Base-by-base conservation (phyloP, 805 yeast genomes). In the Metschnikowia koreensis region DNA sequence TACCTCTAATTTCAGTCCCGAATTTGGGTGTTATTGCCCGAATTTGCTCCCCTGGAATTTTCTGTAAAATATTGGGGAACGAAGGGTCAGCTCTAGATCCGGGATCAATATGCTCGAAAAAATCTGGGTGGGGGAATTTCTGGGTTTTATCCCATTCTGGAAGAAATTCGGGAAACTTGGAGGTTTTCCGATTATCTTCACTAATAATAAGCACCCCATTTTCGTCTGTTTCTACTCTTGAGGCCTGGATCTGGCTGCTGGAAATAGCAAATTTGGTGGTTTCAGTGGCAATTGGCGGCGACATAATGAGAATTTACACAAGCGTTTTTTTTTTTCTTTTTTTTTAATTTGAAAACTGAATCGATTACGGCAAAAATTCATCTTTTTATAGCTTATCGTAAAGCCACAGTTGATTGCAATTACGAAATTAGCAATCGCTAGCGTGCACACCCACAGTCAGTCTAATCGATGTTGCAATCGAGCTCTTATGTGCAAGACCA, bases 91-190 rank as follows among this genome's bases (percentile, higher is more conserved):
- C 74, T 11, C 63, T 47, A 4, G 54, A 36, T 0, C 70, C 74
- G 12, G 64, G 64, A 50, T 69, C 74, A 22, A 49, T 49, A 48
- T 64, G 66, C 38, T 62, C 49, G 52, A 63, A 62, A 42, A 64
- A 63, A 55, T 63, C 51, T 47, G 66, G 61, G 51, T 74, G 67
- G 11, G 65, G 64, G 40, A 54, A 64, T 52, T 67, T 67, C 66
- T 52, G 70, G 27, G 59, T 56, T 8, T 56, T 53, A 42, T 65
- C 62, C 73, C 73, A 70, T 27, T 69, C 53, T 9, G 75, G 74
- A 36, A 66, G 53, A 31, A 50, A 67, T n/a, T 64, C 67, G 12
- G 66, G 65, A 53, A 59, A 60, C 22, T 60, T 50, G 5, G 63
- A 53, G 39, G 55, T 51, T n/a, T 52, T 55, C 36, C 64, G 52